phyloP scores from a whole-genome alignment of 306 rosid species.

The Styphnolobium japonicum region DNA sequence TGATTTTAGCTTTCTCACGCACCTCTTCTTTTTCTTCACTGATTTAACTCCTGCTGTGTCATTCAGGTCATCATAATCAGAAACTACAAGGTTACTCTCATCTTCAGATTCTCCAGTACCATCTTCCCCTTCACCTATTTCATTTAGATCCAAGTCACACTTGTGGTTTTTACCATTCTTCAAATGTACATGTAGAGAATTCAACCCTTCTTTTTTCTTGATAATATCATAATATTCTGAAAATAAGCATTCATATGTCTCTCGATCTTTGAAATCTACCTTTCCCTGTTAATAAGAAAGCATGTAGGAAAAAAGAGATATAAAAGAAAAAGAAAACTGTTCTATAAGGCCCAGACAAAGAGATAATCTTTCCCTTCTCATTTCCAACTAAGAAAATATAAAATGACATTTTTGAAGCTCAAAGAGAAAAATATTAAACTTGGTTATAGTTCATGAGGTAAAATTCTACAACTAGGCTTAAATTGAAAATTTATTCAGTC shows the following conservation, averaged over 20 bases:
- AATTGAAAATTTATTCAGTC: constrained; percentile 14
- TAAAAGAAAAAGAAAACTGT: neutral
- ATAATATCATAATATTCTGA: constrained; percentile 51
- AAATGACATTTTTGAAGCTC: neutral
- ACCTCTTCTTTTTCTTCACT: constrained; percentile 32
- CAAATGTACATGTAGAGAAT: constrained; percentile 29
- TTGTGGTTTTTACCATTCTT: constrained; percentile 38
- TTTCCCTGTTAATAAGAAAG: constrained; percentile 39
- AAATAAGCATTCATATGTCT: constrained; percentile 55
- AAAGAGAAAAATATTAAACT: neutral
- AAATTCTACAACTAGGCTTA: neutral
- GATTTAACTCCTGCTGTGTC: constrained; percentile 28
- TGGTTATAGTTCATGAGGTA: neutral
- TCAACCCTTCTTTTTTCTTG: constrained; percentile 56
- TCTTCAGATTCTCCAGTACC: constrained; percentile 42
- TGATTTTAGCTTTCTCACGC: constrained; percentile 30
- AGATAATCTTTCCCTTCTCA: neutral
- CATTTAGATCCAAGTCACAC: constrained; percentile 31
- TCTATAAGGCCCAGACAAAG: neutral
- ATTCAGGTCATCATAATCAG: constrained; percentile 53
- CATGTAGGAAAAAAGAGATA: constrained; percentile 19
- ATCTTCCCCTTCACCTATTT: constrained; percentile 34
- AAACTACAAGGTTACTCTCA: constrained; percentile 28
- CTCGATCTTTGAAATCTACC: constrained; percentile 54
- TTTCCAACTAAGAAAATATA: neutral